Base-by-base conservation (phyloP, 345 rosid genomes). In the Syzygium oleosum region DNA sequence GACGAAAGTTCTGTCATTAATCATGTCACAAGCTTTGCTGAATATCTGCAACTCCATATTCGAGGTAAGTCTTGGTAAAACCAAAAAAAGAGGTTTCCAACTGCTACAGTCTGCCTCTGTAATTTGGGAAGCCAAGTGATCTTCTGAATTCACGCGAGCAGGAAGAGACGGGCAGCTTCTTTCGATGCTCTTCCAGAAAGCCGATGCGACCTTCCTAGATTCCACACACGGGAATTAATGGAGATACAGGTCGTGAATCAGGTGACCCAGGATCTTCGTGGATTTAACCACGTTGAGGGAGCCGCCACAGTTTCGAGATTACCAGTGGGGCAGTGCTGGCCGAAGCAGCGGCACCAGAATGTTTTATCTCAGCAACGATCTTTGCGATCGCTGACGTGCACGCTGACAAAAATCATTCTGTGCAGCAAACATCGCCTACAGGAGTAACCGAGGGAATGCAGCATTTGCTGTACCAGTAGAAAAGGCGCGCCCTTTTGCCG, bases 381-480 rank as follows among this genome's bases (percentile, higher is more conserved):
- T 94, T 93, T 43, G 94, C 90, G 51, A 98, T 87, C 83, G 94
- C 98, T 0, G 91, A 84, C 87, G 87, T 89, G 11, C 98, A 94
- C 86, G 95, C 93, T 1, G 98, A 93, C 80, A 96, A 85, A 61
- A 87, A 95, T 96, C 98, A 96, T 94, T 80, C 95, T 95, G 21
- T 96, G 98, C 11, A 94, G 92, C 87, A 93, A 54, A 88, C 92
- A 98, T 85, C 94, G 97, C 92, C 94, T 90, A 85, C 99, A 95
- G 53, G 98, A 93, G 87, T 91, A 96, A 86, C 94, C 92, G 87
- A 98, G 92, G 85, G 94, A 93, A 88, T 98, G 98, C 90, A 98
- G 91, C 59, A 95, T 89, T 77, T 96, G 92, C 91, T 53, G 95
- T 94, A 94, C 85, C 87, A 92, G 88, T 85, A 94, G 89, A 25